Evolutionary conservation across 2,329 filamentous ascomycete genomes (phyloP).

Genomic region (Colletotrichum shisoi): DNA sequence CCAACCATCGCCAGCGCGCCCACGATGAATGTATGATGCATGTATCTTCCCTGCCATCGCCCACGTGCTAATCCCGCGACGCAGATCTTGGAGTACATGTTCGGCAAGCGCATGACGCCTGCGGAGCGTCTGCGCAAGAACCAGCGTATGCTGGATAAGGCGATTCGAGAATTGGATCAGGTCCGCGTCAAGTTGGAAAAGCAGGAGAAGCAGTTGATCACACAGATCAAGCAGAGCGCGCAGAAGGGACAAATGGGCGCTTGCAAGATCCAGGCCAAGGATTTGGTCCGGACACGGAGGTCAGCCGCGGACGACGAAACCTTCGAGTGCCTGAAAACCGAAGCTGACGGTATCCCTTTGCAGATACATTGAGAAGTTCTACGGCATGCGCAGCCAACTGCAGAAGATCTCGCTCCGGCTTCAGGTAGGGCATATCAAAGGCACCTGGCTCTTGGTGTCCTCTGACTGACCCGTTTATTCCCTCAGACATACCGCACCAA

Average conservation of each 20-base stretch:
- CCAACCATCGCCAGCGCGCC: slow-evolving; percentile 11
- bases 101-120: slow-evolving; percentile 98
- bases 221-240: slow-evolving; percentile 97
- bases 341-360: neutral
- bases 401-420: slow-evolving; percentile 95
- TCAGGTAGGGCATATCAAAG: slow-evolving; percentile 66
- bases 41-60: slow-evolving; percentile 28
- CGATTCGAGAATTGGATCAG: slow-evolving; percentile 93
- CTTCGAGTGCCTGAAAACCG: neutral
- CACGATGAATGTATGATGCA: slow-evolving; percentile 65
- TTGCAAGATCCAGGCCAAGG: slow-evolving; percentile 97
- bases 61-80: slow-evolving; percentile 36
- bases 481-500: slow-evolving; percentile 91
- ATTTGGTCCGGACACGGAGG: slow-evolving; percentile 89
- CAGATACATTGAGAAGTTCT: slow-evolving; percentile 97
- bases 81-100: slow-evolving; percentile 98
- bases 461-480: slow-evolving; percentile 14
- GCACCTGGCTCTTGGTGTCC: neutral
- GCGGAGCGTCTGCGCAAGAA: slow-evolving; percentile 91
- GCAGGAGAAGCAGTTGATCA: slow-evolving; percentile 95
- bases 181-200: slow-evolving; percentile 96
- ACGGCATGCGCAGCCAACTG: slow-evolving; percentile 94
- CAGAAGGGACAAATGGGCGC: slow-evolving; percentile 99
- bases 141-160: slow-evolving; percentile 95
- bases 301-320: slow-evolving; percentile 47